Percentiles rank a stretch among this genome's conserved stretches.
phyloP scores from a whole-genome alignment of 805 yeast species.

The Yarrowia bubula region DNA sequence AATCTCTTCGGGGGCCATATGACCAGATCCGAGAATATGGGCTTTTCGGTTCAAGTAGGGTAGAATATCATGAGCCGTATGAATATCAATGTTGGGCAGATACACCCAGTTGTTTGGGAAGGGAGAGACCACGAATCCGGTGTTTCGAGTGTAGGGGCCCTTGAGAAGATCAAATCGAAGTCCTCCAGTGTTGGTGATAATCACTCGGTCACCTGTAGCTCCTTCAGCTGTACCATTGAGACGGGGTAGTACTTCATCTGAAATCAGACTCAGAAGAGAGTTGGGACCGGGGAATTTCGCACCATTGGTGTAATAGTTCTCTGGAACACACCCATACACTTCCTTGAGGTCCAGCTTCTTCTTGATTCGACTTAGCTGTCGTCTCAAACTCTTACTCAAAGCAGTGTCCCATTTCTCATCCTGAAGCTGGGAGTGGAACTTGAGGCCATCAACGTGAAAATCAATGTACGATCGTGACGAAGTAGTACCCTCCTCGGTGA shows the following conservation, averaged over 20 bases:
- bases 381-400: background rate
- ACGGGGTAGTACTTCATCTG: constrained; percentile 52
- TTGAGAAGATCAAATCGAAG: constrained; percentile 80
- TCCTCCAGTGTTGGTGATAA: constrained; percentile 82
- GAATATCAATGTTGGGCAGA: constrained; percentile 55
- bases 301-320: constrained; percentile 62
- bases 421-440: constrained; percentile 47
- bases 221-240: constrained; percentile 40
- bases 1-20: constrained; percentile 26
- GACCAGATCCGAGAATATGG: constrained; percentile 42
- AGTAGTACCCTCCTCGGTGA: constrained; percentile 26
- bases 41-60: constrained; percentile 56
- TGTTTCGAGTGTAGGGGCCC: constrained; percentile 78
- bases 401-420: constrained; percentile 10
- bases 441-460: constrained; percentile 70
- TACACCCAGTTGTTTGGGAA: constrained; percentile 77
- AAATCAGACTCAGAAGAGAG: constrained; percentile 60
- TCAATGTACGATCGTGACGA: constrained; percentile 69
- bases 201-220: constrained; percentile 44
- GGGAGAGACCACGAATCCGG: constrained; percentile 81
- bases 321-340: constrained; percentile 63
- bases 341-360: constrained; percentile 50
- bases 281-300: constrained; percentile 60
- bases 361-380: constrained; percentile 19
- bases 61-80: constrained; percentile 55